Evolutionary conservation across 176 grass and related monocot genomes (phyloP), one percentile per base, ranked within the genome.

Genomic region (Areca catechu): DNA sequence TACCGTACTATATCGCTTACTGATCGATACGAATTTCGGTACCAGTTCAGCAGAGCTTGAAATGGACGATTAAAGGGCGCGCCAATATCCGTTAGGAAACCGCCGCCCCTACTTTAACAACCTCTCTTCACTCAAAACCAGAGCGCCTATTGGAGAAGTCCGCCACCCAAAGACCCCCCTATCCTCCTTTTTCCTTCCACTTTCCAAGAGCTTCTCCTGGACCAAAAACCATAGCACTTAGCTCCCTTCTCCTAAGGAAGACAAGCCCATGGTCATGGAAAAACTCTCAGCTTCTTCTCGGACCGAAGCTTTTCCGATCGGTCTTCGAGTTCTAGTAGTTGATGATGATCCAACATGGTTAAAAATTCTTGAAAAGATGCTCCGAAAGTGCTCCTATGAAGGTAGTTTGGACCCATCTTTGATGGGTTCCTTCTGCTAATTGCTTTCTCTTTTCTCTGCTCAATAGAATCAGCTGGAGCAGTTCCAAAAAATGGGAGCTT

Each of bases 281-380:
- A 75, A 57, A 50, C 65, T 64, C 55, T 67, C 72, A 69, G 72
- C 56, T 49, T 59, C 84, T 53, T 20, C 77, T 58, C 79, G 89
- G 70, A 78, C 78, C 54, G 72, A 83, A 47, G 87, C 69, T 60
- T 98, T 98, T 58, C 94, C 94, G 5, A 66, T 85, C 58, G 94
- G 94, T n/a, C 94, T 98, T 58, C 88, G 94, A 51, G 88, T 98
- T 52, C 73, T 98, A 57, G 84, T 98, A 48, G 94, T 98, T 5
- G 94, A 98, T 56, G 94, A 98, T 48, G 94, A 98, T 59, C 94
- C 88, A 6, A 98, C 94, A 0, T 98, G 94, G 94, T 73, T 98
- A 71, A 98, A 98, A 85, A 98, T 98, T 69, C 76, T 98, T 49
- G 94, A 98, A 76, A 98, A 98, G 88, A 98, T 98, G 94, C 94